Percentiles rank a stretch among this genome's conserved stretches.
Conservation (phyloP, 441 rosid species). For the Erodium trifolium region DNA sequence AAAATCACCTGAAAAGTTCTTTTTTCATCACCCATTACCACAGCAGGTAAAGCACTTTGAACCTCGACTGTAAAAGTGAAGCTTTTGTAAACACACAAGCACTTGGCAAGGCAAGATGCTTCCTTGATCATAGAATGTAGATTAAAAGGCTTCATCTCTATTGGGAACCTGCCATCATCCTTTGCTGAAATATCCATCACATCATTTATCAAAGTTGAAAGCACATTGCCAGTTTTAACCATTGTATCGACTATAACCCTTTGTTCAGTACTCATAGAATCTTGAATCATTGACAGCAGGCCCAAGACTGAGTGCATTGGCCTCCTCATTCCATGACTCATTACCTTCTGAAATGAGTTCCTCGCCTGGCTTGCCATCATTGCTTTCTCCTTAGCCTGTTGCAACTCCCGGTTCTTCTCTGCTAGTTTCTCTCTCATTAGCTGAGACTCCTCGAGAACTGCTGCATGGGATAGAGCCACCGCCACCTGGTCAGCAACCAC, state of each 20-base stretch:
- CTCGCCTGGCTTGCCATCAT: constrained; percentile 76
- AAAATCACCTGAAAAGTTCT: constrained; percentile 67
- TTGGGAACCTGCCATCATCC: constrained; percentile 44
- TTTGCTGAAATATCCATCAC: constrained; percentile 54
- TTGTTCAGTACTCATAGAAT: constrained; percentile 43
- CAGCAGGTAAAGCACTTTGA: constrained; percentile 48
- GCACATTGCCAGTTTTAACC: constrained; percentile 48
- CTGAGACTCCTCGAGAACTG: constrained; percentile 69
- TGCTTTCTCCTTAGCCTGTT: constrained; percentile 52
- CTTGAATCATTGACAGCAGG: constrained; percentile 53
- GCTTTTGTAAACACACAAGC: constrained; percentile 48
- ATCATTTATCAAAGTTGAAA: constrained; percentile 52
- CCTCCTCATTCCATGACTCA: constrained; percentile 73
- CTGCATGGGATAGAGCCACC: constrained; percentile 67
- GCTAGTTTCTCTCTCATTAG: constrained; percentile 54
- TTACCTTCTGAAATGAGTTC: constrained; percentile 65
- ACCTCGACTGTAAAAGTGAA: constrained; percentile 46
- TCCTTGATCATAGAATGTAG: constrained; percentile 56
- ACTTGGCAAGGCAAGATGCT: constrained; percentile 58
- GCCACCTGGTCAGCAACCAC: constrained; percentile 84
- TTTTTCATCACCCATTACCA: constrained; percentile 58
- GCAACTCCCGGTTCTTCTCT: constrained; percentile 50
- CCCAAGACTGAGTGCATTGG: constrained; percentile 71
- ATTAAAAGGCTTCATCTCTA: constrained; percentile 44
- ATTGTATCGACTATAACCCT: constrained; percentile 45